Base-by-base conservation (phyloP, 371 early-diverging fungal genomes). In the Globomyces sp. region DNA sequence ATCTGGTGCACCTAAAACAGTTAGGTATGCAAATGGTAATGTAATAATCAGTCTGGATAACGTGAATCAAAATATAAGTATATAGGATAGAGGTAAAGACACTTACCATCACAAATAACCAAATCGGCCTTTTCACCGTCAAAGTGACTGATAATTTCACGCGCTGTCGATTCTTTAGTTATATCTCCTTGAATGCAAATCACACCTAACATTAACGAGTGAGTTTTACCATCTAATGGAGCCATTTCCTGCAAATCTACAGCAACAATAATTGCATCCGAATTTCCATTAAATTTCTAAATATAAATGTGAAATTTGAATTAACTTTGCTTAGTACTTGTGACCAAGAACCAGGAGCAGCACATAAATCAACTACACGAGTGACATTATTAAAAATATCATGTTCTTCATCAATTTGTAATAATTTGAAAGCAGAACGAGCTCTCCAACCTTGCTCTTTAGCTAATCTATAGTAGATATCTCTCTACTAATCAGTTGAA, bases 311-410 rank as follows among this genome's bases (percentile, higher is more conserved):
- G 24, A 24, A 24, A 24, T 24, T 57, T 37, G n/a, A 24, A 63
- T 47, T 37, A 44, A 70, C 74, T 67, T 68, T 66, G 37, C 58
- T 63, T 45, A 98, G 82, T 9, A 99, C 99, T 78, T 99, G 99
- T 45, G 92, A 90, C 99, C 99, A 99, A 77, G 95, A 94, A 34
- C 99, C 99, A 0, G 99, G 99, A 1, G 99, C 99, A 11, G 99
- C 99, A 79, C 99, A 99, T 50, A 99, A 84, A 84, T 99, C 99
- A 37, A 99, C 98, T 37, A 92, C 93, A 66, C 89, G 83, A 43
- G 86, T 86, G n/a, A 96, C 93, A 40, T 92, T 91, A 73, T 88
- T 76, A 58, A 99, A 89, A 44, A 99, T 83, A 71, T 90, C 80
- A 77, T 90, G 95, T 75, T 96, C 92, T 67, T 95, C 94, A 77